These are phyloP conservation scores for Paraglomus brasilianum DNA, from an alignment of 192 early-diverging fungal species.

Conservation along the genomic window DNA sequence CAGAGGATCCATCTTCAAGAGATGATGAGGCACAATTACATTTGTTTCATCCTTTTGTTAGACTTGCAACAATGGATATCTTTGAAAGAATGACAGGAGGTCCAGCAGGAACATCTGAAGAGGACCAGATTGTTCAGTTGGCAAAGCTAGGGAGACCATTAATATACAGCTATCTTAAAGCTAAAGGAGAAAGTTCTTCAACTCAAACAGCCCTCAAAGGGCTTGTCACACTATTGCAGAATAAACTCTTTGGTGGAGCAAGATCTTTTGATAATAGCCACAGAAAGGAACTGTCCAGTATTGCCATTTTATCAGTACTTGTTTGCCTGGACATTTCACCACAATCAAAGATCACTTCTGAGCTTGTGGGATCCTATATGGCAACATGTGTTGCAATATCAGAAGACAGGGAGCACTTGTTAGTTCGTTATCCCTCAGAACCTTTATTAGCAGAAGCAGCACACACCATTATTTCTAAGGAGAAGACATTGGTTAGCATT, in stretches of 20 bases:
- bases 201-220: neutral
- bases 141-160: too few relatives aligned
- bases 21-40: neutral
- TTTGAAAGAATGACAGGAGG: neutral
- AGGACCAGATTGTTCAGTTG: too few relatives aligned
- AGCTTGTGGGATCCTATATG: conserved; percentile 2
- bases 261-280: neutral
- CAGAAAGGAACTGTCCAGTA: neutral
- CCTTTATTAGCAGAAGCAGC: neutral
- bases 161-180: too few relatives aligned
- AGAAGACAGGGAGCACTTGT: neutral
- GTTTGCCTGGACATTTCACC: neutral
- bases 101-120: too few relatives aligned
- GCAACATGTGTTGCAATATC: conserved; percentile 2
- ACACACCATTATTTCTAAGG: too few relatives aligned
- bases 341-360: neutral
- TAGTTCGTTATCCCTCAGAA: neutral
- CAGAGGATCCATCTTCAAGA: neutral
- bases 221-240: neutral
- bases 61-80: neutral
- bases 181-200: neutral
- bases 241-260: neutral
- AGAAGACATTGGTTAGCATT: too few relatives aligned
- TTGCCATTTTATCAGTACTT: neutral
- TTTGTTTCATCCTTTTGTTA: neutral